A percentile compares a stretch with the other conserved stretches of the same genome.
Conservation (phyloP, 2,329 filamentous ascomycete species). For the Rugonectria rugulosa region DNA sequence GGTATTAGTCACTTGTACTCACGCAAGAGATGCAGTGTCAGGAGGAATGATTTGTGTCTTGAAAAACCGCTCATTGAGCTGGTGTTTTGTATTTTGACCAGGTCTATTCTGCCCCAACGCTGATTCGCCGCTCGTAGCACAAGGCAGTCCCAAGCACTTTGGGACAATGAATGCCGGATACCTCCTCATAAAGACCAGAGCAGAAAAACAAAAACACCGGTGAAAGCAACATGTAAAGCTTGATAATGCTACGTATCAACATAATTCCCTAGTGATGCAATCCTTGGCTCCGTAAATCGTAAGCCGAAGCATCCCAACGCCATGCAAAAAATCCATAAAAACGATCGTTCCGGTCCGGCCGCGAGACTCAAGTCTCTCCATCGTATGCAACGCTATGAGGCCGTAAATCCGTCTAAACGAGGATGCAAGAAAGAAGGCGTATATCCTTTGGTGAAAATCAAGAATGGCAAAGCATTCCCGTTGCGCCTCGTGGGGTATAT, state of each 20-base stretch:
- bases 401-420: conserved; percentile 19
- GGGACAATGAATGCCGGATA: conserved; percentile 4
- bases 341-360: conserved; percentile 26
- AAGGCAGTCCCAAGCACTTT: not conserved
- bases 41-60: not conserved
- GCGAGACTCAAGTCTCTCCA: conserved; percentile 18
- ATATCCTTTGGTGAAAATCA: conserved; percentile 7
- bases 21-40: not conserved
- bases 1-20: not conserved
- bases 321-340: conserved; percentile 26
- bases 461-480: not conserved
- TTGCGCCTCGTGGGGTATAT: conserved; percentile 17
- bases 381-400: conserved; percentile 22
- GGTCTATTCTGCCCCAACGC: conserved; percentile 16
- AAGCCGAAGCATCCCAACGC: conserved; percentile 19
- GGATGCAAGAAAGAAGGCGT: conserved; percentile 12
- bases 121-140: not conserved
- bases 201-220: conserved; percentile 24
- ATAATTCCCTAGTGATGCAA: conserved; percentile 30
- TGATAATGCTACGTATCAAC: conserved; percentile 19
- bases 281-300: conserved; percentile 26
- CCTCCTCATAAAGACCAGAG: conserved; percentile 12
- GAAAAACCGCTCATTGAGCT: not conserved
- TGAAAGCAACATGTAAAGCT: conserved; percentile 21
- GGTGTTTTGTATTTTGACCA: conserved; percentile 9